These are phyloP conservation scores for Cladosporium sp. DNA, from an alignment of 2,329 filamentous ascomycete species.

Conservation along the genomic window DNA sequence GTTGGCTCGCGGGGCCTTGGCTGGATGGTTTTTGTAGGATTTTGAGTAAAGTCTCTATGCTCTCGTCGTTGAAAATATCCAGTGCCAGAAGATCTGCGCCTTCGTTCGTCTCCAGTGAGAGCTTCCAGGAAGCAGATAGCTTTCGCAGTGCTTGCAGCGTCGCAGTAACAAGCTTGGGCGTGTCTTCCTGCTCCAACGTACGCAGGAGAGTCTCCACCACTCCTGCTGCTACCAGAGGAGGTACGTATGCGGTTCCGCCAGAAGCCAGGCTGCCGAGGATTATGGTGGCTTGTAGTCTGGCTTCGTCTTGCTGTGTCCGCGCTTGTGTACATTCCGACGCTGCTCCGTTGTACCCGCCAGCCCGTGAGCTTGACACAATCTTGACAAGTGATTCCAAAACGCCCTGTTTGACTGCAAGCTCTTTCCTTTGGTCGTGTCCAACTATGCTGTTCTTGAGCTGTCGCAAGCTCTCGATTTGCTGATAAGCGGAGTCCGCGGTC, in stretches of 20 bases:
- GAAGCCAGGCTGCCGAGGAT: constrained; percentile 83
- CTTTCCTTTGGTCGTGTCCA: constrained; percentile 84
- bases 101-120: constrained; percentile 5
- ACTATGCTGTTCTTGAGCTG: constrained; percentile 85
- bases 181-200: constrained; percentile 65
- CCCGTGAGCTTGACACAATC: constrained; percentile 45
- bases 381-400: constrained; percentile 63
- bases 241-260: constrained; percentile 81
- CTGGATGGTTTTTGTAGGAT: constrained; percentile 64
- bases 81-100: constrained; percentile 17
- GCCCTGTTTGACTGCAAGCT: constrained; percentile 70
- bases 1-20: constrained; percentile 50
- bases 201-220: constrained; percentile 70
- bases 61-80: constrained; percentile 61
- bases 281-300: constrained; percentile 76
- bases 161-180: constrained; percentile 67
- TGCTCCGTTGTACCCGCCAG: constrained; percentile 33
- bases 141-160: constrained; percentile 73
- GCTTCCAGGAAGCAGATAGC: constrained; percentile 62
- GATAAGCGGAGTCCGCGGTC: constrained; percentile 27
- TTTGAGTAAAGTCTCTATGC: constrained; percentile 62
- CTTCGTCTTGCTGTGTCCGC: constrained; percentile 64
- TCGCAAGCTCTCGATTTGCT: constrained; percentile 61
- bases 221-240: constrained; percentile 68
- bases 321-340: constrained; percentile 24